A percentile compares a stretch with the other conserved stretches of the same genome.
These are phyloP conservation scores for Aspergillus sp. DNA, from an alignment of 2,329 filamentous ascomycete genomes.

Conservation along the genomic window DNA sequence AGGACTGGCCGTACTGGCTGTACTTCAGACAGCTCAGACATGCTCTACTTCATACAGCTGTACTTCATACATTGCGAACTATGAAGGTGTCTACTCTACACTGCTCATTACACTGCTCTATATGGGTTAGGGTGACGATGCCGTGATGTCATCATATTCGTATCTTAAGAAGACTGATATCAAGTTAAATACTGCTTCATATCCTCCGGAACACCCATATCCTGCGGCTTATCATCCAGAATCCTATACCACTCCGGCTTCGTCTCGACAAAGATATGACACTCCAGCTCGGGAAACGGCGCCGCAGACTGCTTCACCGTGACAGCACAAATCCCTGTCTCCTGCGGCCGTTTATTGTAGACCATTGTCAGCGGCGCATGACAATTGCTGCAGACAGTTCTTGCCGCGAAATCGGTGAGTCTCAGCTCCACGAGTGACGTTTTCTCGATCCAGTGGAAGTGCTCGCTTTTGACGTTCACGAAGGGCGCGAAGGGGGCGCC, in stretches of 20 bases:
- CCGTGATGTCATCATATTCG: not conserved
- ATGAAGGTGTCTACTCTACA: no score
- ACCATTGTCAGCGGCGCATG: conserved; percentile 2
- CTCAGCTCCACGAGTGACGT: not conserved
- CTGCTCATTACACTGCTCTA: no score
- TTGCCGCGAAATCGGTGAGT: not conserved
- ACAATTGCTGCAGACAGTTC: not conserved
- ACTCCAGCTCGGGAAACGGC: not conserved
- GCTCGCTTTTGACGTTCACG: not conserved
- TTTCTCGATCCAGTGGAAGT: not conserved
- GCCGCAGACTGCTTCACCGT: not conserved
- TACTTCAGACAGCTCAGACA: no score
- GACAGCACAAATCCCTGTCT: conserved; percentile 2
- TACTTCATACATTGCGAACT: no score
- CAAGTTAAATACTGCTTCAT: not conserved
- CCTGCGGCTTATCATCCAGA: not conserved
- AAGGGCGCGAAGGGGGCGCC: conserved; percentile 4
- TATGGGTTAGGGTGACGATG: no score
- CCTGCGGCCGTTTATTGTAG: not conserved
- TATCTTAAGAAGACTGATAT: no score
- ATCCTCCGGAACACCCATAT: not conserved
- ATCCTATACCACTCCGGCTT: conserved; percentile 1
- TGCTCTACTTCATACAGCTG: no score
- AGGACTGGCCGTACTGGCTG: conserved; percentile 3
- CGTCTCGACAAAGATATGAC: not conserved